Conservation (phyloP, 495 filamentous ascomycete genomes). For the Letharia columbiana region DNA sequence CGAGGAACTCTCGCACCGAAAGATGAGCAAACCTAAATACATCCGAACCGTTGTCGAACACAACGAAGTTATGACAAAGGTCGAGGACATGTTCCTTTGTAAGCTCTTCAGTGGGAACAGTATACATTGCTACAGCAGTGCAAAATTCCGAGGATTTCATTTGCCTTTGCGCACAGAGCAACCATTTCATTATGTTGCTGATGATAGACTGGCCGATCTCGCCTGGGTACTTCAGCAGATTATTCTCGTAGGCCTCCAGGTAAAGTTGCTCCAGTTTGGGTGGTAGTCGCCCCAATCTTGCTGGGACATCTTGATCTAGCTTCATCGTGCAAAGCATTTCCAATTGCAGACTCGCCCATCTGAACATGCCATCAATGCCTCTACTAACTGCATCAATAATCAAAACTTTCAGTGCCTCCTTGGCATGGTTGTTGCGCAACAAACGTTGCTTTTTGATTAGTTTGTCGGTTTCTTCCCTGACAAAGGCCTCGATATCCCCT, state of each 20-base stretch:
- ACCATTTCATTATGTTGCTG: not conserved
- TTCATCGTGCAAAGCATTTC: constrained; percentile 25
- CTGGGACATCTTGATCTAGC: constrained; percentile 24
- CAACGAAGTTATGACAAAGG: constrained; percentile 30
- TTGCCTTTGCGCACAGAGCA: not conserved
- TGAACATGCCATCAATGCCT: constrained; percentile 31
- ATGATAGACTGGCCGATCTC: not conserved
- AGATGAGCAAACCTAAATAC: constrained; percentile 32
- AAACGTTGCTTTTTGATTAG: not conserved
- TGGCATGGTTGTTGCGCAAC: not conserved
- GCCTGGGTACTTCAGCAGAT: not conserved
- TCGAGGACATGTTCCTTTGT: constrained; percentile 24
- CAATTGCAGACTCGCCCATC: constrained; percentile 29
- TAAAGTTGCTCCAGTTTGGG: not conserved
- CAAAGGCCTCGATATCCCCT: not conserved
- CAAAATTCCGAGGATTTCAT: constrained; percentile 1
- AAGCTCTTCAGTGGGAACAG: not conserved
- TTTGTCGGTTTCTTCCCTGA: not conserved
- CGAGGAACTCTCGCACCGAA: constrained; percentile 30
- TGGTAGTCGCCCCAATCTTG: constrained; percentile 16
- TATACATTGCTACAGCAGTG: not conserved
- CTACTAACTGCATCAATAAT: constrained; percentile 16
- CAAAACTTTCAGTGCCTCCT: not conserved
- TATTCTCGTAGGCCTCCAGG: not conserved
- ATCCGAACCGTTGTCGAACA: constrained; percentile 25